These are phyloP conservation scores for Zygoascus sp. DNA, from an alignment of 1,139 yeast species.

Conservation along the genomic window DNA sequence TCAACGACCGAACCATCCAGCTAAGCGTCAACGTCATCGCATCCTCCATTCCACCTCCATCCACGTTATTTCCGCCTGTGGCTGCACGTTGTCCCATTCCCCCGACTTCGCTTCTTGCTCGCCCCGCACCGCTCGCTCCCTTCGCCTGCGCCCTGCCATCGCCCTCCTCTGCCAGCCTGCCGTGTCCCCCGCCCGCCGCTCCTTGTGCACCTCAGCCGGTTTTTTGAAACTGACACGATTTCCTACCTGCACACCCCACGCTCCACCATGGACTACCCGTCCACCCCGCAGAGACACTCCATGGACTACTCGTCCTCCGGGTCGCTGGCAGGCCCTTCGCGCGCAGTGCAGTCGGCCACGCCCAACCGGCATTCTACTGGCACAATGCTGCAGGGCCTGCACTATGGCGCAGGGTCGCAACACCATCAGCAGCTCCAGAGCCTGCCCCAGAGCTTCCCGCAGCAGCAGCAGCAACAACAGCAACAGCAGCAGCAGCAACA, in stretches of 20 bases:
- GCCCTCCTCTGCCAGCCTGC: too few species aligned
- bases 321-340: slow-evolving; percentile 1
- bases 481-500: slow-evolving; percentile 3
- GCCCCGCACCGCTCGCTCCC: too few species aligned
- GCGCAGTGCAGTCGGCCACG: slow-evolving; percentile 1
- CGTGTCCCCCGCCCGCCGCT: too few species aligned
- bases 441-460: background rate
- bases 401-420: background rate
- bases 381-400: slow-evolving; percentile 1
- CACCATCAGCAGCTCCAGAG: background rate
- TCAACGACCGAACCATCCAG: too few species aligned
- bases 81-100: too few species aligned
- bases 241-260: background rate
- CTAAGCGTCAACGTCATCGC: too few species aligned
- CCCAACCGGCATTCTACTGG: slow-evolving; percentile 11
- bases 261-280: slow-evolving; percentile 10
- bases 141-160: background rate
- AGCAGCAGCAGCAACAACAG: slow-evolving; percentile 2
- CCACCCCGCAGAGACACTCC: slow-evolving; percentile 11
- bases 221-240: slow-evolving; percentile 2
- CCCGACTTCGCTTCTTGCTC: too few species aligned
- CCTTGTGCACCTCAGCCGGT: background rate
- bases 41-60: too few species aligned
- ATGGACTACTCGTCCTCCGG: slow-evolving; percentile 12
- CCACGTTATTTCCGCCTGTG: too few species aligned